Base-by-base conservation (phyloP, 805 yeast genomes). In the Kazachstania taianensis region DNA sequence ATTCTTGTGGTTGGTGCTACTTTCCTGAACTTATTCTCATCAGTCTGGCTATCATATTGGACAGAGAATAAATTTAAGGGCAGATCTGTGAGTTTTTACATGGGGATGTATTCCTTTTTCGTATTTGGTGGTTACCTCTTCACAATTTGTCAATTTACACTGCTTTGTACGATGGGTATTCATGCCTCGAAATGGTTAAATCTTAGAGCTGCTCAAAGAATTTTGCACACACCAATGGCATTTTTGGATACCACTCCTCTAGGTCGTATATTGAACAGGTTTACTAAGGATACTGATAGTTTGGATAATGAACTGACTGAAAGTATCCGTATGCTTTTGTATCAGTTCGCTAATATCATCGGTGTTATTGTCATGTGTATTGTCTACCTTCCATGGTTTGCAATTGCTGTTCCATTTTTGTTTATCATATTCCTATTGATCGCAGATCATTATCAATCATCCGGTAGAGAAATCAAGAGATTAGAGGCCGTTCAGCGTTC, bases 11-110 rank as follows among this genome's bases (percentile, higher is more conserved):
- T 44, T 8, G 45, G 46, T 5, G 50, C 59, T 7, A 51, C 62
- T 2, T 59, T 59, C 38, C 47, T 50, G 29, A 38, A 43, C 6
- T 32, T 59, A 7, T 59, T 59, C 32, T 49, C 63, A 2, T 57
- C 63, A 14, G 64, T 59, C n/a, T 82, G 94, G 94, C 63, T 85
- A 42, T 78, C 94, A 3, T 85, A 77, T 55, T 85, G 96, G 96
- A 69, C 79, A 2, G 70, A 68, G 20, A 43, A 67, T 35, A 74
- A 71, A 52, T 83, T 79, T 49, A 25, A 46, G 24, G 43, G 54
- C 16, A 60, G 62, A 37, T 41, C 70, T 4, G 60, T 70, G 35
- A 69, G 76, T 2, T 76, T 77, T 45, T 84, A 84, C 60, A 81
- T 82, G 63, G 94, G 94, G 1, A 48, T 83, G 36, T 80, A 78